Evolutionary conservation across 2,329 filamentous ascomycete genomes (phyloP).

Genomic region (Huntiella savannae): DNA sequence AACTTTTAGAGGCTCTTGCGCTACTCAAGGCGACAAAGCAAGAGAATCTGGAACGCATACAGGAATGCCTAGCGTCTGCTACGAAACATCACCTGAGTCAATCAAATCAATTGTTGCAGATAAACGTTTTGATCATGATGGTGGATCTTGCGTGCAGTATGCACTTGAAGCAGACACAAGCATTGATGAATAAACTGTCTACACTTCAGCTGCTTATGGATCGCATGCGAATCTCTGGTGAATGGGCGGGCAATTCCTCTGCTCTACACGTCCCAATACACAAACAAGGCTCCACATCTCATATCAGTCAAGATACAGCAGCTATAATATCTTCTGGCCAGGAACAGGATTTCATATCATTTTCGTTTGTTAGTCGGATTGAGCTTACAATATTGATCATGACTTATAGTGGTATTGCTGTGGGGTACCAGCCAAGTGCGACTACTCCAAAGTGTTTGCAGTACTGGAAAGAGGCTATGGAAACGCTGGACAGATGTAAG

Average conservation of each 20-base stretch:
- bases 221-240: constrained; percentile 24
- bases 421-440: constrained; percentile 21
- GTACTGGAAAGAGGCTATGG: constrained; percentile 25
- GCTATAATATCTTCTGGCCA: constrained; percentile 32
- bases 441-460: constrained; percentile 20
- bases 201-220: constrained; percentile 45
- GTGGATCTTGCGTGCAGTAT: constrained; percentile 54
- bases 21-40: constrained; percentile 44
- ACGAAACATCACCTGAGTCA: constrained; percentile 51
- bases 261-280: constrained; percentile 37
- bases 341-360: constrained; percentile 33
- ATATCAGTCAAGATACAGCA: constrained; percentile 38
- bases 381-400: constrained; percentile 37
- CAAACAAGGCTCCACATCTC: constrained; percentile 18
- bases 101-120: constrained; percentile 43
- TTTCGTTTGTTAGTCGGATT: constrained; percentile 41
- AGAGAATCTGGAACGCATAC: constrained; percentile 50
- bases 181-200: constrained; percentile 39
- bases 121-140: constrained; percentile 45
- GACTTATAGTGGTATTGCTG: constrained; percentile 33
- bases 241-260: constrained; percentile 28
- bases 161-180: constrained; percentile 38
- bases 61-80: constrained; percentile 54
- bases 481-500: constrained; percentile 29
- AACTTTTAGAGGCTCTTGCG: constrained; percentile 49